Conservation (phyloP, 2,329 filamentous ascomycete genomes). For the Aureobasidium mangrovei region DNA sequence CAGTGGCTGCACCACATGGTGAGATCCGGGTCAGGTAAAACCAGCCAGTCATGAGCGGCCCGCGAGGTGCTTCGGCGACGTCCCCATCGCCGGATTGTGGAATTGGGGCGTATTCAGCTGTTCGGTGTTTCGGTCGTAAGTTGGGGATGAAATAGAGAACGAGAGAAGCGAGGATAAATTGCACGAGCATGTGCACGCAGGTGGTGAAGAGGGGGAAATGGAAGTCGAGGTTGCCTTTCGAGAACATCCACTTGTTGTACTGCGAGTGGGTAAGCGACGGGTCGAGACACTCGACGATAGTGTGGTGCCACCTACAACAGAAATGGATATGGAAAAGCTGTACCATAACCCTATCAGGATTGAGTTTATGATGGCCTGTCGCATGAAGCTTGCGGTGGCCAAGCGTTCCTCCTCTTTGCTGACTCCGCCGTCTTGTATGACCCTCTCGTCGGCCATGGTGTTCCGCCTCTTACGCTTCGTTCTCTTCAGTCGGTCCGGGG, state of each 20-base stretch:
- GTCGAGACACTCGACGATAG: background rate
- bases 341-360: constrained; percentile 80
- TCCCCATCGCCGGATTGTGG: constrained; percentile 13
- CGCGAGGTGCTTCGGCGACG: constrained; percentile 31
- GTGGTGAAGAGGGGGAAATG: constrained; percentile 93
- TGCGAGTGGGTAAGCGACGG: constrained; percentile 29
- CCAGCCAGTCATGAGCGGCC: constrained; percentile 68
- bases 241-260: constrained; percentile 99
- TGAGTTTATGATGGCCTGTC: constrained; percentile 63
- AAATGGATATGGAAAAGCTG: constrained; percentile 86
- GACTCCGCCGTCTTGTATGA: constrained; percentile 51
- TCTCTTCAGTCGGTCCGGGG: constrained; percentile 60
- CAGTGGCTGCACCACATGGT: constrained; percentile 85
- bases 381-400: constrained; percentile 65
- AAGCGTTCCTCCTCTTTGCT: constrained; percentile 65
- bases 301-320: constrained; percentile 54
- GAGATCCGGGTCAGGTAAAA: constrained; percentile 91
- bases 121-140: constrained; percentile 44
- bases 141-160: constrained; percentile 78
- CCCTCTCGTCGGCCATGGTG: constrained; percentile 60
- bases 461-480: constrained; percentile 56
- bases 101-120: constrained; percentile 14
- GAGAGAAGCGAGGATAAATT: constrained; percentile 69
- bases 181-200: constrained; percentile 88
- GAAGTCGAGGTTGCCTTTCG: constrained; percentile 74